These are phyloP conservation scores for Fragaria vesca DNA, from an alignment of 306 rosid species.

Conservation along the genomic window DNA sequence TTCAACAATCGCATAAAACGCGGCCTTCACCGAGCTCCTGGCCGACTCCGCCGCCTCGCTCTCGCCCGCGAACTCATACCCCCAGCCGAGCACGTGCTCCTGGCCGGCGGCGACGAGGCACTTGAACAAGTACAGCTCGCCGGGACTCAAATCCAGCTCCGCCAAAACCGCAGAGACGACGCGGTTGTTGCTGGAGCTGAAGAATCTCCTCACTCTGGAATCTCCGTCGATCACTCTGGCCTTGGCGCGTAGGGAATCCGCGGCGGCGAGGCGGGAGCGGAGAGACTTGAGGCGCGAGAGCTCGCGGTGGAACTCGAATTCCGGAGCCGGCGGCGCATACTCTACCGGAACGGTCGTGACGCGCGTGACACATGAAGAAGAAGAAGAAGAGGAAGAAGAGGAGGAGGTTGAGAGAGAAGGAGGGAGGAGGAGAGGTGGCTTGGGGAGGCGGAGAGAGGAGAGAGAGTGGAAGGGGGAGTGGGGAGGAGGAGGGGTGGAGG, in stretches of 20 bases:
- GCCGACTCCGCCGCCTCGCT: slow-evolving; percentile 34
- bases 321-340: slow-evolving; percentile 56
- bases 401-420: slow-evolving; percentile 19
- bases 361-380: slow-evolving; percentile 42
- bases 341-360: slow-evolving; percentile 67
- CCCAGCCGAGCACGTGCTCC: slow-evolving; percentile 61
- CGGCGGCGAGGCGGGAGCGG: slow-evolving; percentile 45
- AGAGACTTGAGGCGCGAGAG: slow-evolving; percentile 57
- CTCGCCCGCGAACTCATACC: slow-evolving; percentile 28
- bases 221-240: slow-evolving; percentile 53
- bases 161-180: slow-evolving; percentile 36
- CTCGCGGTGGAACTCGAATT: slow-evolving; percentile 52
- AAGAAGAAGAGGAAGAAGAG: slow-evolving; percentile 27
- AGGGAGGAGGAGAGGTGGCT: slow-evolving; percentile 15
- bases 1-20: slow-evolving; percentile 61
- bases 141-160: slow-evolving; percentile 33
- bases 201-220: slow-evolving; percentile 64
- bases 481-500: slow-evolving; percentile 30
- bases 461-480: slow-evolving; percentile 26
- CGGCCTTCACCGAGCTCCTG: slow-evolving; percentile 57
- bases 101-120: slow-evolving; percentile 89
- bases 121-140: slow-evolving; percentile 54
- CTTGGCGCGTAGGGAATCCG: slow-evolving; percentile 34
- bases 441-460: slow-evolving; percentile 37
- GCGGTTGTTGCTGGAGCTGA: slow-evolving; percentile 34